These are phyloP conservation scores for Gloeophyllum trabeum DNA, from an alignment of 768 basidiomycete species.

Conservation along the genomic window DNA sequence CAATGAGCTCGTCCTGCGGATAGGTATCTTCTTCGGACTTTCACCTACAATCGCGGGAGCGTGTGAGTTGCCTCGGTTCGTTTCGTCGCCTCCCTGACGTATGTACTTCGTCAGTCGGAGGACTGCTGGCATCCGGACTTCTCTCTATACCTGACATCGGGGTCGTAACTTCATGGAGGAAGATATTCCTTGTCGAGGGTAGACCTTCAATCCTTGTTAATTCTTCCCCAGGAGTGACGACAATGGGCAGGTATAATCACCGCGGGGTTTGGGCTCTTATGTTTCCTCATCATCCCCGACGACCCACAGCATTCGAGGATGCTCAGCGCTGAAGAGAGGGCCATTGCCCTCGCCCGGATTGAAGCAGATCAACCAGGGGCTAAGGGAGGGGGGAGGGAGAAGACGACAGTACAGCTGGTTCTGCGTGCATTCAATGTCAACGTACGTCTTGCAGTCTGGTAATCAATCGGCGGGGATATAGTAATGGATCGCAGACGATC, in stretches of 20 bases:
- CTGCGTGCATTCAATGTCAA: slow-evolving; percentile 21
- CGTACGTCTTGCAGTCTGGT: slow-evolving; percentile 8
- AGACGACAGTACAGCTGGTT: slow-evolving; percentile 18
- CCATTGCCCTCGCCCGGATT: slow-evolving; percentile 22
- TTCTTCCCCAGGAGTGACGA: no score
- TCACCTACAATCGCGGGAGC: slow-evolving; percentile 24
- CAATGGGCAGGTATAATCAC: slow-evolving; percentile 23
- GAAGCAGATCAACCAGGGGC: slow-evolving; percentile 21
- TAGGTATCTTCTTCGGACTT: slow-evolving; percentile 24
- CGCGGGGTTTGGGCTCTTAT: slow-evolving; percentile 22
- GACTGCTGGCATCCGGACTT: slow-evolving; percentile 26
- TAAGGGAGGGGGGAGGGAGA: slow-evolving; percentile 18
- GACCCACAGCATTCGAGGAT: slow-evolving; percentile 23
- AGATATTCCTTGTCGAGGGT: slow-evolving; percentile 35
- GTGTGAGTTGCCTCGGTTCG: slow-evolving; percentile 14
- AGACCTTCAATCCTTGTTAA: no score
- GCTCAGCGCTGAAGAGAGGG: slow-evolving; percentile 21
- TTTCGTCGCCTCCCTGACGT: neutral
- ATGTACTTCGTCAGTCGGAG: slow-evolving; percentile 18
- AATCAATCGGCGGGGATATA: neutral
- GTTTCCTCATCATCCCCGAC: slow-evolving; percentile 23
- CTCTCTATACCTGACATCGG: slow-evolving; percentile 20
- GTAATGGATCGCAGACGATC: slow-evolving; percentile 7
- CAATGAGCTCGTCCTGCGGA: slow-evolving; percentile 21
- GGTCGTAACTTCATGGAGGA: slow-evolving; percentile 21